Base-by-base conservation (phyloP, 495 filamentous ascomycete species). In the Pseudomonodictys pantanalensis region DNA sequence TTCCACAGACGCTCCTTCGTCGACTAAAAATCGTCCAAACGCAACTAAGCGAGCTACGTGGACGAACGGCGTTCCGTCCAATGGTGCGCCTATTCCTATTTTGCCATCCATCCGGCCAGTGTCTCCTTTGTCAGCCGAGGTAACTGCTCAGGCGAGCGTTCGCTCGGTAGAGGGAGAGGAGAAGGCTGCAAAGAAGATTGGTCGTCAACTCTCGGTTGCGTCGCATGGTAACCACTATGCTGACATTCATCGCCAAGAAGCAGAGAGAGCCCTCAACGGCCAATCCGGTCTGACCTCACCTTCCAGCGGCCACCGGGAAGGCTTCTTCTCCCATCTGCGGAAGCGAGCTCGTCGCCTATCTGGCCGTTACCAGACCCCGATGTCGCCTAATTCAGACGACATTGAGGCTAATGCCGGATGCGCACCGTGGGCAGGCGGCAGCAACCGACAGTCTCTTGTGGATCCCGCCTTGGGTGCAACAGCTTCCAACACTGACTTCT, bases 281-380 rank as follows among this genome's bases (percentile, higher is more conserved):
- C 83, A 86, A 58, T 79, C 79, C 46, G 84, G 84, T 8, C 73
- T 83, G 52, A 79, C 77, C 45, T 87, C 83, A 57, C 87, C 83
- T 24, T 82, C 75, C 7, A 82, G 80, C 56, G 87, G 77, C 15
- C 88, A 89, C 30, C 92, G 92, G 66, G 93, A 97, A 69, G 88
- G 92, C 71, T 97, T 97, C 76, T 97, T 98, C 73, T 97, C 95
- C 7, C 95, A 99, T 66, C 80, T 99, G 5, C 84, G 95, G 38
- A 99, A 99, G 73, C 85, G 91, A 23, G 95, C 95, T 7, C 84
- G 95, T 60, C 81, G 95, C 64, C 83, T 99, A 24, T 99, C 95
- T 29, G 95, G 93, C 30, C 85, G 90, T 23, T 88, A 92, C 67
- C 89, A 92, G 71, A 80, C 83, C 24, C 84, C 86, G 18, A 79